Conservation (phyloP, 1,284 basidiomycete species). For the Volvariella volvacea region DNA sequence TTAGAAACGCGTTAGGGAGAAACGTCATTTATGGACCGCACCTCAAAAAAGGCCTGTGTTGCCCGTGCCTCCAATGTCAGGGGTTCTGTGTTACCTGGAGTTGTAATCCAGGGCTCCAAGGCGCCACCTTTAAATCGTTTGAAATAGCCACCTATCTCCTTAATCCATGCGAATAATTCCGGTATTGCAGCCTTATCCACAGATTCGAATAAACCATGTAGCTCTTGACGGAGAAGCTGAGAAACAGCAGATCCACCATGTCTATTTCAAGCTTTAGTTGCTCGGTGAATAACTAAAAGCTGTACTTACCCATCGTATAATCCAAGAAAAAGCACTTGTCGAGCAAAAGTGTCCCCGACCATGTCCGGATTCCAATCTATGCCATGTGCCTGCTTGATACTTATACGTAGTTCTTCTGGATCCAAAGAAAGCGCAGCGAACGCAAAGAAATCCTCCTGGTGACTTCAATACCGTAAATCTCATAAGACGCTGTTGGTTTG, state of each 20-base stretch:
- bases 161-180: constrained; percentile 71
- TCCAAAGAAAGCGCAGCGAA: constrained; percentile 71
- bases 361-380: constrained; percentile 68
- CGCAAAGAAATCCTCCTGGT: constrained; percentile 83
- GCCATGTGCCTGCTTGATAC: constrained; percentile 53
- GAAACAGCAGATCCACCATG: constrained; percentile 79
- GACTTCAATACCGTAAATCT: constrained; percentile 26
- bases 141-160: constrained; percentile 82
- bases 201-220: constrained; percentile 76
- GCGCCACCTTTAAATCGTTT: constrained; percentile 80
- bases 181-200: constrained; percentile 63
- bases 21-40: constrained; percentile 23
- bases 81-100: constrained; percentile 32
- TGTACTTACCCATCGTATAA: constrained; percentile 81
- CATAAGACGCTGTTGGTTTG: not conserved
- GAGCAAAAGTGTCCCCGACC: constrained; percentile 50
- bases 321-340: constrained; percentile 81
- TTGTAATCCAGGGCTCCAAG: constrained; percentile 59
- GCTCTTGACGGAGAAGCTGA: constrained; percentile 70
- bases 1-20: constrained; percentile 4
- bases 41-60: constrained; percentile 82
- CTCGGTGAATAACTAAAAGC: not conserved
- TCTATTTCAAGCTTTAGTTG: constrained; percentile 25
- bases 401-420: constrained; percentile 63
- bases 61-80: constrained; percentile 81